Base-by-base conservation (phyloP, 2,329 filamentous ascomycete species). In the Colletotrichum lindemuthianum region DNA sequence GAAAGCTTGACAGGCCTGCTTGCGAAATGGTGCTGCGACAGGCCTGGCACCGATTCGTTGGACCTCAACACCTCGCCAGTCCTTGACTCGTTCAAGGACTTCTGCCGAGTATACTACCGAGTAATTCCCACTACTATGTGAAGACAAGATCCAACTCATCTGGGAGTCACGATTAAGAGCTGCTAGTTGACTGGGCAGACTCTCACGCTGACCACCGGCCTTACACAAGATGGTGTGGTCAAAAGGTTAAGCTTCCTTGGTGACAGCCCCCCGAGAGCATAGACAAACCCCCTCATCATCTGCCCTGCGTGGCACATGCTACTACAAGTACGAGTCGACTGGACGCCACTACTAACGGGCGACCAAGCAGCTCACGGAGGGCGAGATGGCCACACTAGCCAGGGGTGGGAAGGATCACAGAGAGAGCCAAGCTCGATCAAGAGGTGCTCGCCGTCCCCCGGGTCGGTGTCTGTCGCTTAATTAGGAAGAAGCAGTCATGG, bases 401-500 rank as follows among this genome's bases (percentile, higher is more conserved):
- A 37, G 24, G 32, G 24, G 24, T n/a, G n/a, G 34, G 24, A 12
- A 34, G 16, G 60, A 63, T 59, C 53, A 11, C 49, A 39, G 41
- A 34, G 12, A 53, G 48, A 36, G 15, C 48, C 41, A 58, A 44
- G 13, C 36, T 59, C 40, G 34, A 24, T 48, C n/a, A 12, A 24
- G 37, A 51, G 41, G 47, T 41, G 55, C 50, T 50, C 55, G 44
- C 55, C 55, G 36, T 41, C 50, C 16, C 45, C 54, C 43, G 43
- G 54, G 34, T 15, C 9, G 43, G 33, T 12, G 33, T 37, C 4
- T 24, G 24, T 24, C 24, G 24, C 3, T 24, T 24, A 24, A 24
- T 24, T 1, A 24, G 24, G 4, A 24, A 24, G 3, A 24, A 5
- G 24, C 24, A 24, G 24, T 24, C 4, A 24, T 5, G 24, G 1